Base-by-base conservation (phyloP, 139 green algal species). In the Edaphochlamys debaryana region DNA sequence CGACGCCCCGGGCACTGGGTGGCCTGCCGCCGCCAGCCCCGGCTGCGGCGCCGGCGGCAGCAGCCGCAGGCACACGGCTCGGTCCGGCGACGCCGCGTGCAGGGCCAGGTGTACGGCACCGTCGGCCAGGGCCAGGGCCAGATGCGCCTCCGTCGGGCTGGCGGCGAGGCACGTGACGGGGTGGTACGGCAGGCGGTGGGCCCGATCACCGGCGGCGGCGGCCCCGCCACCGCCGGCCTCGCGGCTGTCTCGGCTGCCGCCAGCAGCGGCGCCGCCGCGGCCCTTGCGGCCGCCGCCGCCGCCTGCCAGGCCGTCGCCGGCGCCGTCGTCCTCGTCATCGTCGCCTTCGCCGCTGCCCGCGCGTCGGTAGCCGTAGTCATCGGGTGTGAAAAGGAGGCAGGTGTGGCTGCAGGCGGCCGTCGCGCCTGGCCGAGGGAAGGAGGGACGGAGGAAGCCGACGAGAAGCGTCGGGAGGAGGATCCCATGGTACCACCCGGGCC, bases 51-150 rank as follows among this genome's bases (percentile, higher is more conserved):
- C 32, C 76, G 76, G 63, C n/a, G 62, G 41, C 64, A 82, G 45
- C 76, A 82, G 41, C 42, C 76, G n/a, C 41, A 82, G 56, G 32
- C 63, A 73, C 32, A 50, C 63, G 3, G 34, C 19, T 23, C 42
- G 42, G 41, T 19, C 48, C 0, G 32, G 20, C 37, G 58, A 50
- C 20, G 37, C 45, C 22, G 63, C 63, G 41, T 82, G 42, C 54
- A 82, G 32, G 17, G 45, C 63, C 13, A 82, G 76, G 42, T 82
- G 76, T 11, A 82, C 63, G 20, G 76, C 20, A 25, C 76, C 76
- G 41, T 82, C 76, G 15, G 41, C 29, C n/a, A 82, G 41, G n/a
- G 62, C 76, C 32, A 73, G 23, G 8, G 76, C 76, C n/a, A 82
- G 64, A 42, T 82, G 76, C 15, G 42, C 20, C 25, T 63, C 76